Evolutionary conservation across 176 grass and related monocot species (phyloP), one percentile per base, ranked within the genome.

Genomic region (Pontederia paniculata): DNA sequence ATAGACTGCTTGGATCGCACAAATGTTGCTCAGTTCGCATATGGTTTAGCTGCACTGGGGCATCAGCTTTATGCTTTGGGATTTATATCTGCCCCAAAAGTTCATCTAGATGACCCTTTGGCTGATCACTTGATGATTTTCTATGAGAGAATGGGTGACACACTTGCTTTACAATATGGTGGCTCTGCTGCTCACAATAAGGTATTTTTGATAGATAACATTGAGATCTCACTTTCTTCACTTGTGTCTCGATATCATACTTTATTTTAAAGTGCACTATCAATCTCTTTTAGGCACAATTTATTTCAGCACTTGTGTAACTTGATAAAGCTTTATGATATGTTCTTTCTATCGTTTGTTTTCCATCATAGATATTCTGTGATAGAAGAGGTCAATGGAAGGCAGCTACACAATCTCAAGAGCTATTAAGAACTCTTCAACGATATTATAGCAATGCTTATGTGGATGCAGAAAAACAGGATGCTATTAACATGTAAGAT

Each of bases 181-280:
- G 93, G 93, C 17, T 98, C 93, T 74, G 83, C 93, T 54, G 93
- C 93, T 58, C 93, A 98, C 70, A 98, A 98, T 53, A 98, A 98
- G 93, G 93, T 98, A 80, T 6, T 72, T 55, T 57, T 47, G 54
- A 48, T 61, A 50, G 17, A 47, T 50, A 58, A 9, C 2, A 49
- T 43, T 41, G 28, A 37, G 28, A 5, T 37, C 28, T 37, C 28
- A 37, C 28, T 37, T 37, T 37, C 28, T 37, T 37, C 28, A 37
- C 28, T 37, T 37, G 28, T 37, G 28, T 37, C 5, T 37, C 28
- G 1, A 37, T 37, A 37, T 37, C 28, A 6, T 0, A 1, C 5
- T 5, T 37, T 37, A 3, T 37, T 37, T 37, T 37, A 6, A 37
- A 5, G 7, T 37, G 28, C 28, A 37, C 28, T 37, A 37, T 3